Evolutionary conservation across 352 stramenopile species (phyloP).

Genomic region (Pythium catenulatum): DNA sequence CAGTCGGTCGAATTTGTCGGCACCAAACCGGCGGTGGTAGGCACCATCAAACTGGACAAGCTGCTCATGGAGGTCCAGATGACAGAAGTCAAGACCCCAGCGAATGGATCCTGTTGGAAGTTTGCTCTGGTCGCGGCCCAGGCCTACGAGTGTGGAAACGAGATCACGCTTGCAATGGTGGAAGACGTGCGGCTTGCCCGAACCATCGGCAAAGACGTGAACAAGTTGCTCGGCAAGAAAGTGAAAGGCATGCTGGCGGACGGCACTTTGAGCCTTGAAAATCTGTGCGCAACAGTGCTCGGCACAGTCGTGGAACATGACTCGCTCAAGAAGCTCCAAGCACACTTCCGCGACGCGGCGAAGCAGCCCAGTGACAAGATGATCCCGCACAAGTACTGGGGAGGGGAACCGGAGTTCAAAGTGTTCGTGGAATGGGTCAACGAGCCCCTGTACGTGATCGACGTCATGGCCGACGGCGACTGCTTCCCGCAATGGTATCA

Average conservation of each 20-base stretch:
- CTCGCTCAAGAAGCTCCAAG: neutral
- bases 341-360: neutral
- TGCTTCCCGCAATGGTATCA: neutral
- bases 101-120: conserved; percentile 8
- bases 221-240: neutral
- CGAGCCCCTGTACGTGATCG: conserved; percentile 11
- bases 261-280: neutral
- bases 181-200: neutral
- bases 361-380: neutral
- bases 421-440: neutral
- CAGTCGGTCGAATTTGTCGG: neutral
- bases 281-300: neutral
- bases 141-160: neutral
- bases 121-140: neutral
- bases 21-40: neutral
- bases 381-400: neutral
- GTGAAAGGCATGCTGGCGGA: neutral
- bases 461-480: conserved; percentile 5
- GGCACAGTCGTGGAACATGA: neutral
- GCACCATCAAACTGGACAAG: neutral
- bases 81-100: neutral
- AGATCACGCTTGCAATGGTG: neutral
- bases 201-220: neutral
- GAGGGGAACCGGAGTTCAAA: conserved; percentile 8
- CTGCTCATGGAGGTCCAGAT: neutral